A percentile compares a stretch with the other conserved stretches of the same genome.
Evolutionary conservation across 352 stramenopile species (phyloP).

Genomic region (Globisporangium camurandrum): DNA sequence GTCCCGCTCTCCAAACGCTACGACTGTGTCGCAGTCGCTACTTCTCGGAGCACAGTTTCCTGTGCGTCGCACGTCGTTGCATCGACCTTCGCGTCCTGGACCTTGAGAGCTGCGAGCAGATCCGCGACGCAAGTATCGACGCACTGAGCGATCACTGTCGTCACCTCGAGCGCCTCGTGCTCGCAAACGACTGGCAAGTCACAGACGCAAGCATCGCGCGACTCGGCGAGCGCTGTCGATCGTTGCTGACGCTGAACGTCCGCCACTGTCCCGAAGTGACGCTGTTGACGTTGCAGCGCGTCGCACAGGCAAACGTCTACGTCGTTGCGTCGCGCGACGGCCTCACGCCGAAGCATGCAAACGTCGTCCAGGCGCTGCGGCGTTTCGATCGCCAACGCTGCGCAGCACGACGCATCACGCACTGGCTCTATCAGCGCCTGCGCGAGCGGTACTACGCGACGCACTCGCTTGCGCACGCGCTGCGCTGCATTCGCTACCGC

Average conservation of each 20-base stretch:
- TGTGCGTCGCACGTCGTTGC: slow-evolving; percentile 30
- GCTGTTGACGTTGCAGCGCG: slow-evolving; percentile 20
- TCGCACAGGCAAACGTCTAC: slow-evolving; percentile 32
- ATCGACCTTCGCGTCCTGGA: slow-evolving; percentile 35
- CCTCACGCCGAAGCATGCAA: slow-evolving; percentile 40
- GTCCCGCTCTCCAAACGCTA: slow-evolving; percentile 25
- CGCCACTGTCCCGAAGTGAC: slow-evolving; percentile 64
- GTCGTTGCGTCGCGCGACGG: slow-evolving; percentile 28
- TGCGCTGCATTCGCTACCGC: slow-evolving; percentile 34
- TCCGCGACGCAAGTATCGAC: slow-evolving; percentile 33
- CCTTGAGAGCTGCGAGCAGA: slow-evolving; percentile 70
- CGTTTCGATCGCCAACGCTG: slow-evolving; percentile 18
- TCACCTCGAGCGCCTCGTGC: slow-evolving; percentile 37
- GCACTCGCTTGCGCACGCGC: slow-evolving; percentile 32
- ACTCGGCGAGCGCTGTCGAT: slow-evolving; percentile 17
- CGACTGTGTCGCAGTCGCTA: slow-evolving; percentile 69
- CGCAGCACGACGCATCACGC: slow-evolving; percentile 31
- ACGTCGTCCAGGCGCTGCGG: slow-evolving; percentile 36
- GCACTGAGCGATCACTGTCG: slow-evolving; percentile 26
- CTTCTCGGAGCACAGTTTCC: slow-evolving; percentile 49
- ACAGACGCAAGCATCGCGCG: slow-evolving; percentile 36
- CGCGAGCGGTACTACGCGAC: slow-evolving; percentile 25
- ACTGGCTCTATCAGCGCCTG: slow-evolving; percentile 31
- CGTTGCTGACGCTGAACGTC: slow-evolving; percentile 36
- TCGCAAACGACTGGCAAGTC: slow-evolving; percentile 71